Base-by-base conservation (phyloP, 495 filamentous ascomycete genomes). In the Xylaria intraflava region DNA sequence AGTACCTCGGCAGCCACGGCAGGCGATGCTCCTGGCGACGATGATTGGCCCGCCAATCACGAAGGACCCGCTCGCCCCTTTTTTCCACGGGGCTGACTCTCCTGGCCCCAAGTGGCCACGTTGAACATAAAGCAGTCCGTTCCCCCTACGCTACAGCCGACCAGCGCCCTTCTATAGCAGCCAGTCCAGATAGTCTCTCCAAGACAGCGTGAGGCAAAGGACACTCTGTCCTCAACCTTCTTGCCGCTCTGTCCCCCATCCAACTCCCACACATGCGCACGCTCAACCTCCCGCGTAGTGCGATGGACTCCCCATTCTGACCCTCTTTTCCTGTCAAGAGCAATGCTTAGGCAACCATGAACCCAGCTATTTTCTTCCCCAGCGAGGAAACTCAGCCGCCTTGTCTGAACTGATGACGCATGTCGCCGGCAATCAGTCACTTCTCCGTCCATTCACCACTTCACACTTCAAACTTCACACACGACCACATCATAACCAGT, bases 101-200 rank as follows among this genome's bases (percentile, higher is more conserved):
- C 3, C 20, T 16, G 17, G 42, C 31, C 38, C 29, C 30, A 54
- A 61, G 53, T 59, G 64, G 64, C 60, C 64, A 66, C 64, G 64
- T 64, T 61, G 56, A 57, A 61, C 64, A 66, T 66, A 66, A 66
- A 66, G 64, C 56, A 59, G 54, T 39, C 19, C 46, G 39, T 29
- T 33, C 47, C 50, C 60, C 17, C 35, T 4, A 8, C 56, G 41
- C 11, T 19, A 19, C 11, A 49, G 36, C 27, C 29, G 19, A 38
- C 54, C 41, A 35, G 4, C 23, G 36, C 38, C 42, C 39, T 33
- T 22, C 23, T 36, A 36, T 48, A 17, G 29, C 47, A 49, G 23
- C 14, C 16, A 49, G n/a, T n/a, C n/a, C n/a, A n/a, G n/a, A n/a
- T n/a, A n/a, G n/a, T n/a, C n/a, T n/a, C n/a, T n/a, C n/a, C n/a